These are phyloP conservation scores for Bruguiera gymnorhiza DNA, from an alignment of 345 rosid genomes.

Conservation along the genomic window DNA sequence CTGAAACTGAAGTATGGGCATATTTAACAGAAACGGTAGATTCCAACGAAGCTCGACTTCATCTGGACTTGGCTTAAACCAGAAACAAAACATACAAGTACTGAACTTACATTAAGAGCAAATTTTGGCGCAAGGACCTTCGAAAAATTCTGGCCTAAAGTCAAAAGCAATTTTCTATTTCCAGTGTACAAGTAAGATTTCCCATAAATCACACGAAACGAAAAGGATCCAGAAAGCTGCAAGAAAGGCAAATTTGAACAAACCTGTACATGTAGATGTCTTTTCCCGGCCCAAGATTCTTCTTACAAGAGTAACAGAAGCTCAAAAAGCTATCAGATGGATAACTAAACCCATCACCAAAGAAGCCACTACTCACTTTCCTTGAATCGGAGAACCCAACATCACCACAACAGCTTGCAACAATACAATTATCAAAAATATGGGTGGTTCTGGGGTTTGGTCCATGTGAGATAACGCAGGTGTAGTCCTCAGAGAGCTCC, in stretches of 20 bases:
- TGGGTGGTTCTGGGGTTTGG: constrained; percentile 85
- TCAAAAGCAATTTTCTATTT: neutral
- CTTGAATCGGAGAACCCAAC: constrained; percentile 36
- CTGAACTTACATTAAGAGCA: neutral
- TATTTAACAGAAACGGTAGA: no score
- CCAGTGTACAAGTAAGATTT: neutral
- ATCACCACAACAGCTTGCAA: constrained; percentile 61
- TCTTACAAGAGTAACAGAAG: constrained; percentile 71
- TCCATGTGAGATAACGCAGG: constrained; percentile 83
- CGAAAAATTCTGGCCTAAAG: neutral
- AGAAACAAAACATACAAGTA: neutral
- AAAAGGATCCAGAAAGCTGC: constrained; percentile 5
- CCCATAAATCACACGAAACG: constrained; percentile 1
- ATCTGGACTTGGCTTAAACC: no score
- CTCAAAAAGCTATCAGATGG: constrained; percentile 68
- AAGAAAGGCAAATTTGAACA: constrained; percentile 18
- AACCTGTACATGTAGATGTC: constrained; percentile 96
- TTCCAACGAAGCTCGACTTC: no score
- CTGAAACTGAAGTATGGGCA: no score
- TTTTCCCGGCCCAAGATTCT: constrained; percentile 68
- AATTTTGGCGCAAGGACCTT: no score
- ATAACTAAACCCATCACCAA: constrained; percentile 20
- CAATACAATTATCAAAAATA: constrained; percentile 75
- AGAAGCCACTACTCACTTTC: constrained; percentile 25
- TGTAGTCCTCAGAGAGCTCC: constrained; percentile 91